These are phyloP conservation scores for Solanum piurae DNA, from an alignment of 257 asterid species.

Conservation along the genomic window DNA sequence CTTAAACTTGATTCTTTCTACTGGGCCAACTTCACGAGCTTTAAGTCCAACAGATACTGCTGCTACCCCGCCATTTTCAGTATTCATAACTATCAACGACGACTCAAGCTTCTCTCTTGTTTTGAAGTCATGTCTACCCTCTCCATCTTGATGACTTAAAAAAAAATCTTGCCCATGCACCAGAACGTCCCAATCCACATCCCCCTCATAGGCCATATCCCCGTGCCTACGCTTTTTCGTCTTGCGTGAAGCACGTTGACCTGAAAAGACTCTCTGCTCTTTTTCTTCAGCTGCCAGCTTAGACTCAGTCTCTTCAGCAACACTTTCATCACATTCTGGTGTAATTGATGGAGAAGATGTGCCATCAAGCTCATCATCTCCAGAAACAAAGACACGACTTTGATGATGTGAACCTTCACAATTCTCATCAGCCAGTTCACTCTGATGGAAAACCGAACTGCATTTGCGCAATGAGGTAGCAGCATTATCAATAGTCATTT, in stretches of 20 bases:
- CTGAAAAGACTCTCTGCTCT: conserved; percentile 28
- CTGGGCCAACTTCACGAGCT: conserved; percentile 78
- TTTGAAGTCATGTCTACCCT: conserved; percentile 23
- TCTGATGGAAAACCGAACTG: background rate
- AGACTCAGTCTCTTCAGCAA: conserved; percentile 34
- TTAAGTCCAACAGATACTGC: conserved; percentile 81
- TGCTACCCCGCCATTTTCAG: conserved; percentile 69
- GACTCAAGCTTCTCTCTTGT: conserved; percentile 39
- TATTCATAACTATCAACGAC: conserved; percentile 26
- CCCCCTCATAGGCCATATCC: conserved; percentile 99
- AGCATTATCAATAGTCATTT: conserved; percentile 2
- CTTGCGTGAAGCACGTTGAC: conserved; percentile 65
- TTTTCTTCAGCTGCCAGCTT: conserved; percentile 37
- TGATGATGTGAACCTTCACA: conserved; percentile 29
- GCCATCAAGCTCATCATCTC: conserved; percentile 44
- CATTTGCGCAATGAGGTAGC: background rate
- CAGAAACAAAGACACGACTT: conserved; percentile 25
- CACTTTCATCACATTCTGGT: conserved; percentile 37
- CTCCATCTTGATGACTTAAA: conserved; percentile 34
- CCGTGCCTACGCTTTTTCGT: conserved; percentile 68
- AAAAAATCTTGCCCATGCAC: conserved; percentile 66
- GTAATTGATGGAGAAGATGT: conserved; percentile 31
- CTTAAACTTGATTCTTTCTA: conserved; percentile 84
- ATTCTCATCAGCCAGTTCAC: conserved; percentile 18
- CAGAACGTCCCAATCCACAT: conserved; percentile 84